Evolutionary conservation across 2,329 filamentous ascomycete genomes (phyloP), one percentile per base, ranked within the genome.

Genomic region (Orbilia oligospora): DNA sequence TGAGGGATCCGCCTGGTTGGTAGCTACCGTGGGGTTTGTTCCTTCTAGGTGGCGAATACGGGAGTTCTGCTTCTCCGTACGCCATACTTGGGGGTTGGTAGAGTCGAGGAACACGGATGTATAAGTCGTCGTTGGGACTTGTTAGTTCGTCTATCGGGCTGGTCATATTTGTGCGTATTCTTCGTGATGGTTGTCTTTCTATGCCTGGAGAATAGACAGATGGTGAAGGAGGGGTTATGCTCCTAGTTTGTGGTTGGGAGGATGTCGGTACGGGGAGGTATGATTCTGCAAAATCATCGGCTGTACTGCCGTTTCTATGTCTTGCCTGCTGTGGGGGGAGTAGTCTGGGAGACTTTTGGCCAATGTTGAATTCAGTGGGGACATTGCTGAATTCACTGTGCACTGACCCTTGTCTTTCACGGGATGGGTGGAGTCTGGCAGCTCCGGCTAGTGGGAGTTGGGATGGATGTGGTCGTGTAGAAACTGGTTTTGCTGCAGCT

Each of bases 301-400:
- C n/a, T 1, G 16, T 9, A 38, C 55, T 64, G 27, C 10, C 30
- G 48, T 75, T 30, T 64, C 22, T 46, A 9, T 51, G 41, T 18
- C 61, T 27, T 16, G 41, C 61, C 14, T 33, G 41, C 8, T 48
- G 41, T 1, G 41, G 41, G 2, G 56, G 56, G 1, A 44, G 36
- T 14, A 67, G n/a, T 20, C 20, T 38, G 30, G 70, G 70, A 10
- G 71, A 75, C 63, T 46, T 68, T n/a, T 55, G n/a, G 1, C n/a
- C 70, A n/a, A 76, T 22, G 58, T 71, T 33, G 46, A 71, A 67
- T 55, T 66, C 68, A 5, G 67, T 77, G 9, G 73, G 73, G n/a
- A 77, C 73, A 9, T 66, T 33, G 41, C 61, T 77, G 24, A 77
- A 66, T 38, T 76, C 64, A 16, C 64, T 76, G n/a, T 65, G 61